Evolutionary conservation across 176 grass and related monocot genomes (phyloP).

Genomic region (Dactylis glomerata): DNA sequence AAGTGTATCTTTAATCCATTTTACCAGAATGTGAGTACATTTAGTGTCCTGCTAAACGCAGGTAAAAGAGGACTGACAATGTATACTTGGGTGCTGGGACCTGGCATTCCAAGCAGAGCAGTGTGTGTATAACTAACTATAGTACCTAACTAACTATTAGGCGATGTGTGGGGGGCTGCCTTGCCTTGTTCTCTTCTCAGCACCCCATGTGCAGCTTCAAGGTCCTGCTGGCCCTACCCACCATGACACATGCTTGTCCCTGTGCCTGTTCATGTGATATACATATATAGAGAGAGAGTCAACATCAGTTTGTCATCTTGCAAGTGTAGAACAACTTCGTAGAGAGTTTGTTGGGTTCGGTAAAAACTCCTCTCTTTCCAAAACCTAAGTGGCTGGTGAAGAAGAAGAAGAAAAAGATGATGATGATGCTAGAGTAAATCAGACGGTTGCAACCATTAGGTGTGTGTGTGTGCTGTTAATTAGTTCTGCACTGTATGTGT

Average conservation of each 20-base stretch:
- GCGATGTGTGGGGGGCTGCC: background rate
- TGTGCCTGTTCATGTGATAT: background rate
- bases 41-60: conserved; percentile 22
- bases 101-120: background rate
- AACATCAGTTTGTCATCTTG: conserved; percentile 31
- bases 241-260: conserved; percentile 7
- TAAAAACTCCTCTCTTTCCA: background rate
- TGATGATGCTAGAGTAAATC: background rate
- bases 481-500: background rate
- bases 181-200: conserved; percentile 30
- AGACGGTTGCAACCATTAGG: conserved; percentile 1
- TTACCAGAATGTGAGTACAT: conserved; percentile 22
- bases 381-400: background rate
- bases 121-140: background rate
- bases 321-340: background rate
- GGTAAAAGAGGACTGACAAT: conserved; percentile 19
- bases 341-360: conserved; percentile 21
- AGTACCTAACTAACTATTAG: conserved; percentile 14
- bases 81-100: conserved; percentile 8
- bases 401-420: too few species aligned
- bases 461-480: background rate
- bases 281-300: background rate
- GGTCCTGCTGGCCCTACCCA: background rate
- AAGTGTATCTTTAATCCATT: background rate
- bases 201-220: conserved; percentile 46